Evolutionary conservation across 2,329 filamentous ascomycete genomes (phyloP), one percentile per base, ranked within the genome.

Genomic region (Chaetomiaceae sp.): DNA sequence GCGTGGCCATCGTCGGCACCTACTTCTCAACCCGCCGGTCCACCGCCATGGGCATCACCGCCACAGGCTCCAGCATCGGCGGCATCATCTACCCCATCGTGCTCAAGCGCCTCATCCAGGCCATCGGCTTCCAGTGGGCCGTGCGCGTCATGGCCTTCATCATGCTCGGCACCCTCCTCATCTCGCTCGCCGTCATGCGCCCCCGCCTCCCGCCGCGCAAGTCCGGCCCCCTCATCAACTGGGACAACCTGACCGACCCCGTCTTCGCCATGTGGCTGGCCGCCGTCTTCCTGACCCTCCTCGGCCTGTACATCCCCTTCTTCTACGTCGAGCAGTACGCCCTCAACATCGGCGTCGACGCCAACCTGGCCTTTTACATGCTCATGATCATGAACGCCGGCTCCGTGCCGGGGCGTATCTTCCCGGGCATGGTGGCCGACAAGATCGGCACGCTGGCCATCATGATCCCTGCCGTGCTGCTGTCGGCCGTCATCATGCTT

Each of bases 61-160:
- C 27, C 2, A 33, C 7, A 1, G 42, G 42, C n/a, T 9, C 42
- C 1, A 6, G 27, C 4, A 19, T 33, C 42, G 27, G 42, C 27
- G 42, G 15, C 17, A 3, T 31, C 9, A 17, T 44, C 20, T 20
- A 74, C 76, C 83, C 84, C 0, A 74, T 78, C 2, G 70, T 79
- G 1, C 71, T 79, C 6, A 71, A 75, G 63, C 75, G 80, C 46
- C 69, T 86, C 5, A 71, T 85, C 6, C 81, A 81, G 0, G 70
- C 69, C n/a, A 68, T 87, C 14, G 84, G 84, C 1, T 86, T 85
- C 62, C 73, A 74, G 2, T 87, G 83, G 82, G 82, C 84, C 0
- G 74, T 84, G 27, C 74, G 84, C 1, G 75, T 78, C 2, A 69
- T 83, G 31, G 82, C 77, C 0, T 81, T 87, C 54, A 73, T 86